Base-by-base conservation (phyloP, 192 early-diverging fungal genomes). In the Umbelopsis vinacea region DNA sequence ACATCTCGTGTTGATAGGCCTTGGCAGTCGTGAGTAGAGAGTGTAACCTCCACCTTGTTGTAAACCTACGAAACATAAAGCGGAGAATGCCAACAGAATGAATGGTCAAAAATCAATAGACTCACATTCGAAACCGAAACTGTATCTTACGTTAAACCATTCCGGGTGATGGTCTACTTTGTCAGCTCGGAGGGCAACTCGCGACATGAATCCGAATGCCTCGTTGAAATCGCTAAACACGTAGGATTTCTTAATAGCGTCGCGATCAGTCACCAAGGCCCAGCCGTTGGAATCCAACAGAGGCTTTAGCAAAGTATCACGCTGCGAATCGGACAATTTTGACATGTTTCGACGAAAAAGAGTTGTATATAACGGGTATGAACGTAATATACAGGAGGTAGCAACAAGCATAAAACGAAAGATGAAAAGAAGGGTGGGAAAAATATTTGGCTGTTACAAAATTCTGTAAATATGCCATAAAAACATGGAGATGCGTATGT, bases 131-230 rank as follows among this genome's bases (percentile, higher is more conserved):
- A 55, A 22, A 29, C 46, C 38, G 11, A 50, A 23, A 21, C 11
- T 43, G 52, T 35, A 46, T 53, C 82, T 69, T 83, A 90, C 89
- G 76, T 94, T 94, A 76, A 93, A 93, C 93, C 93, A 94, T 79
- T 97, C 97, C 23, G 97, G 97, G 72, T 99, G 97, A 80, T 99
- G 97, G 72, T 96, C 93, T 77, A 89, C 85, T 79, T 94, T 95
- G 53, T 99, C 97, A 40, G 95, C 95, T 40, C 83, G 83, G 43
- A 96, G 83, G 38, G 95, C 97, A 8, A 97, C 92, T 14, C 90
- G 79, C 11, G 94, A 88, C 97, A 99, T 99, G 82, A 99, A 99
- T 6, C 90, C 92, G 85, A 95, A 99, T 7, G 95, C 95, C 57
- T 88, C 85, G 80, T 85, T 89, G 76, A 99, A 99, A 76, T 93